Base-by-base conservation (phyloP, 805 yeast genomes). In the Diddensiella caesifluorescens region DNA sequence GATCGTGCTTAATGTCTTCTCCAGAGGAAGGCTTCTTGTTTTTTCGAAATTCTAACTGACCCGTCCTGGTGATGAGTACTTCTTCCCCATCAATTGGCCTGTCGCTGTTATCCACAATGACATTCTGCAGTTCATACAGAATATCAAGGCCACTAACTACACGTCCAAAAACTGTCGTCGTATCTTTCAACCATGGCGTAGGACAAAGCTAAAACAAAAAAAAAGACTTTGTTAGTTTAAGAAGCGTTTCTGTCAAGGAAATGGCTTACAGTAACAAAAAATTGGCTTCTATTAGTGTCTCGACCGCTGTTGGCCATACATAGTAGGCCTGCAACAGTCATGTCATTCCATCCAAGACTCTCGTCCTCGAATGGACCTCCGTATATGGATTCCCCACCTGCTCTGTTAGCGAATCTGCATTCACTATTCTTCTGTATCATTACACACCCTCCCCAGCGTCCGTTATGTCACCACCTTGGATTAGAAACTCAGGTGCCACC, bases 401-500 rank as follows among this genome's bases (percentile, higher is more conserved):
- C 32, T 29, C 12, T 7, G 7, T 7, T 29, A 29, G 27, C 27
- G n/a, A n/a, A n/a, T n/a, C n/a, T n/a, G n/a, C n/a, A n/a, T n/a
- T n/a, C n/a, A n/a, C n/a, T n/a, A n/a, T n/a, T n/a, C n/a, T n/a
- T n/a, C 27, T 23, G 10, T 23, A 23, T 9, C 27, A 23, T 23
- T 12, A 23, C 19, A 32, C 5, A 32, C 35, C 16, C 6, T 32
- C 35, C 10, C 35, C 35, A 18, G 84, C 80, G 66, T 71, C 67
- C 59, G 83, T 80, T 65, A 83, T 78, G 67, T 83, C 90, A 71
- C 89, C 89, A 62, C 87, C 96, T 74, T 89, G 97, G 63, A 89
- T 73, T 95, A 89, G 85, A 73, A 88, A 89, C 67, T 83, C 80
- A 49, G 95, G 95, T 57, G 88, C 87, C 49, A 88, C 94, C 2